Base-by-base conservation (phyloP, 805 yeast species). In the Lachancea kluyveri region DNA sequence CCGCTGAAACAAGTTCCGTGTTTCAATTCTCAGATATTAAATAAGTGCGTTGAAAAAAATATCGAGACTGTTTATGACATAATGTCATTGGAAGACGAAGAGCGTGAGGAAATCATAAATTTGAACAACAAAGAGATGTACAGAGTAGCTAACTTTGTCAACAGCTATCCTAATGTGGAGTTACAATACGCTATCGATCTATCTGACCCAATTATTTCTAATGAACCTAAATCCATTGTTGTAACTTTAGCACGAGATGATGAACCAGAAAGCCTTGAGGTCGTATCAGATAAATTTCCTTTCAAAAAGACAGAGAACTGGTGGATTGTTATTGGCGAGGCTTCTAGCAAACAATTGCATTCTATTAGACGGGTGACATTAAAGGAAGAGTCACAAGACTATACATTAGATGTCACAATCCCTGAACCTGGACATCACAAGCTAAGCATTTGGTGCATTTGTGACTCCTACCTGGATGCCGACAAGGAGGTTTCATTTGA, bases 391-490 rank as follows among this genome's bases (percentile, higher is more conserved):
- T 52, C 55, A 1, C 83, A 79, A 49, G 48, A 55, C 3, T 65
- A 79, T 10, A 62, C 60, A 5, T 41, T 90, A 26, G 70, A 68
- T 17, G 72, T 83, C 38, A 61, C 74, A 0, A 47, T 85, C 7
- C 77, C 84, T 0, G 65, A 59, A 3, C 53, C 71, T 3, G 96
- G 95, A 0, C 52, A 62, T 4, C 82, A 79, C 34, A 51, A 67
- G 11, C 57, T 88, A 16, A 72, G 77, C 0, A 61, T 86, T 1
- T 88, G 94, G 94, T 77, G 90, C 49, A 72, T 88, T 52, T 82
- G 96, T 59, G 96, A 88, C 48, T 79, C 94, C 0, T 90, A 88
- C 47, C 49, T 85, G n/a, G 97, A 88, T 51, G 94, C 87, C 2
- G 98, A 90, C 52, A 84, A 83, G 54, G 95, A 90, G 59, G 69